These are phyloP conservation scores for Akanthomyces muscarius DNA, from an alignment of 2,329 filamentous ascomycete genomes.

Conservation along the genomic window DNA sequence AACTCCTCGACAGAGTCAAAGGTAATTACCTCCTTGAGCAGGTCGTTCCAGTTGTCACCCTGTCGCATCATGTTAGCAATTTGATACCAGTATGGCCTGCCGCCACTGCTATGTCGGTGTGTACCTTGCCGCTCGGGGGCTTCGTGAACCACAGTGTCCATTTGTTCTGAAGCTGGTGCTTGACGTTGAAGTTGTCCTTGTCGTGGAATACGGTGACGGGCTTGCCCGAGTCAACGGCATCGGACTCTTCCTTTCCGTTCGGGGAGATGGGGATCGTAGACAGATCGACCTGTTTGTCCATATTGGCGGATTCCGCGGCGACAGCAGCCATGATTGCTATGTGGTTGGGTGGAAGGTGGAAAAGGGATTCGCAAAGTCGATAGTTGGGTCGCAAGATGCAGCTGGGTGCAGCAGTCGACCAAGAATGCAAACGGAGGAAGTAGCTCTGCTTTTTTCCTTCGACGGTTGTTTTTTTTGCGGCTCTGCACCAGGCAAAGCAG, in stretches of 20 bases:
- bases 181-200: constrained; percentile 98
- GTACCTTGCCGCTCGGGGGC: constrained; percentile 89
- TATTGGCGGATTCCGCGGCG: constrained; percentile 31
- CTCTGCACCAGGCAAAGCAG: constrained; percentile 40
- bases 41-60: constrained; percentile 98
- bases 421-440: constrained; percentile 20
- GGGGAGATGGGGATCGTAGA: constrained; percentile 66
- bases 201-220: constrained; percentile 95
- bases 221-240: constrained; percentile 52
- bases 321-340: constrained; percentile 31
- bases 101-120: background rate
- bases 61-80: constrained; percentile 36
- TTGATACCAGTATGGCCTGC: constrained; percentile 22
- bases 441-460: constrained; percentile 29
- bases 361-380: constrained; percentile 4
- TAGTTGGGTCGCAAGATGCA: constrained; percentile 23
- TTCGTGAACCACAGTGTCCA: constrained; percentile 99
- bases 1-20: constrained; percentile 99
- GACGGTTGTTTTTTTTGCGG: constrained; percentile 22
- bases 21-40: constrained; percentile 96
- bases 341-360: constrained; percentile 1
- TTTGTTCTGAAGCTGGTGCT: constrained; percentile 94
- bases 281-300: constrained; percentile 59
- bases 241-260: constrained; percentile 50
- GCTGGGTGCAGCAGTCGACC: constrained; percentile 17